phyloP scores from a whole-genome alignment of 2,329 filamentous ascomycete species.

The Penicillium sp. region DNA sequence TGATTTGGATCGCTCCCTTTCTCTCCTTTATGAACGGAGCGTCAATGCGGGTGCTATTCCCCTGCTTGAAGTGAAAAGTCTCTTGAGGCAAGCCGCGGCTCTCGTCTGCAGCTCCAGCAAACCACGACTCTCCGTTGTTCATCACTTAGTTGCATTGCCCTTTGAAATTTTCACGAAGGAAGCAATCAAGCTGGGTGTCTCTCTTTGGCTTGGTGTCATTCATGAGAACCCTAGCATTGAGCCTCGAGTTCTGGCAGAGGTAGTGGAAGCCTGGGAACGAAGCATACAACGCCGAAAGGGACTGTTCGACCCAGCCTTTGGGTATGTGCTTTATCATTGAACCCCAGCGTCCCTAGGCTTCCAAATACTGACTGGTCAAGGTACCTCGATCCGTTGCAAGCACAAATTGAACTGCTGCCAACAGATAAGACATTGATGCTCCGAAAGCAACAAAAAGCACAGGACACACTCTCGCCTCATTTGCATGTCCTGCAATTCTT shows the following conservation, averaged over 20 bases:
- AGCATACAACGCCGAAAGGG: conserved; percentile 75
- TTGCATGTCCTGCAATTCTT: conserved; percentile 83
- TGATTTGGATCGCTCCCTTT: conserved; percentile 58
- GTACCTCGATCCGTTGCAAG: conserved; percentile 82
- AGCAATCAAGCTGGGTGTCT: conserved; percentile 91
- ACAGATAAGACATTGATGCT: conserved; percentile 74
- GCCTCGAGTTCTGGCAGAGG: conserved; percentile 77
- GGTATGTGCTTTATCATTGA: conserved; percentile 44
- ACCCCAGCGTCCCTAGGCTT: neutral
- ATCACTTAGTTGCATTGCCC: conserved; percentile 86
- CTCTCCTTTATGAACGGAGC: conserved; percentile 69
- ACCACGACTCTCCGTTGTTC: conserved; percentile 74
- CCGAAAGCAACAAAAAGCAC: conserved; percentile 72
- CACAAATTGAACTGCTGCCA: conserved; percentile 88
- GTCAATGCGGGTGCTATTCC: conserved; percentile 66
- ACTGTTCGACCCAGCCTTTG: conserved; percentile 71
- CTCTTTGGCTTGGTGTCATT: conserved; percentile 93
- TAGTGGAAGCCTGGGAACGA: conserved; percentile 86
- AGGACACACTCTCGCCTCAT: conserved; percentile 83
- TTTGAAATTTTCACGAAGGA: conserved; percentile 92
- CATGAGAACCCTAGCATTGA: conserved; percentile 92
- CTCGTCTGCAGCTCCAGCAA: conserved; percentile 74
- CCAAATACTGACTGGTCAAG: conserved; percentile 34
- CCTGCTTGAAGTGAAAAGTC: conserved; percentile 72
- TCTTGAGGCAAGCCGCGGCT: conserved; percentile 78